phyloP scores from a whole-genome alignment of 106 monocot genomes.

The Dendrobium huoshanense region DNA sequence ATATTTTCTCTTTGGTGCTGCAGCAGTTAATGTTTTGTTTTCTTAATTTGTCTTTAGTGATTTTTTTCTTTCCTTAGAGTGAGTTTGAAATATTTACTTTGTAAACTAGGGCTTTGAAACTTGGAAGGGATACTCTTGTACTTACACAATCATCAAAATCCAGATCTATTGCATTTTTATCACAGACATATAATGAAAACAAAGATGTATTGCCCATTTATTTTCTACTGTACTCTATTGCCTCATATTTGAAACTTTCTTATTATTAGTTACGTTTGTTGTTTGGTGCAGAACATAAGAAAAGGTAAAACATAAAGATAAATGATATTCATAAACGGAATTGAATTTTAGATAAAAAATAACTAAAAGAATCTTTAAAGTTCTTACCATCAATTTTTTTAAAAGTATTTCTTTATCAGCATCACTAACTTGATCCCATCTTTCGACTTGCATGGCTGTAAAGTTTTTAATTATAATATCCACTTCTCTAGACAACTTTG shows the following conservation, averaged over 20 bases:
- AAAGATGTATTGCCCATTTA: constrained; percentile 37
- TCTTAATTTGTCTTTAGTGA: background rate
- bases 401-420: too few relatives aligned
- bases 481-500: too few relatives aligned
- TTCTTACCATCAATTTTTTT: too few relatives aligned
- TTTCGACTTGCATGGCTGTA: too few relatives aligned
- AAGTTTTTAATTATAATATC: too few relatives aligned
- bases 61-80: background rate
- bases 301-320: background rate
- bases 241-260: background rate
- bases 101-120: constrained; percentile 68
- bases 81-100: constrained; percentile 1
- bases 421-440: too few relatives aligned
- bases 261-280: background rate
- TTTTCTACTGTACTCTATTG: background rate
- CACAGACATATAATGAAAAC: constrained; percentile 58
- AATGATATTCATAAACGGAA: too few relatives aligned
- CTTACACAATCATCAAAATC: constrained; percentile 52
- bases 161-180: constrained; percentile 74
- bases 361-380: too few relatives aligned
- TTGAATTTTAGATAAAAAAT: too few relatives aligned
- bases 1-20: background rate
- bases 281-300: constrained; percentile 63
- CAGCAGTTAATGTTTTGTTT: background rate
- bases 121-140: constrained; percentile 73